These are phyloP conservation scores for Mycena sanguinolenta DNA, from an alignment of 768 basidiomycete species.

Conservation along the genomic window DNA sequence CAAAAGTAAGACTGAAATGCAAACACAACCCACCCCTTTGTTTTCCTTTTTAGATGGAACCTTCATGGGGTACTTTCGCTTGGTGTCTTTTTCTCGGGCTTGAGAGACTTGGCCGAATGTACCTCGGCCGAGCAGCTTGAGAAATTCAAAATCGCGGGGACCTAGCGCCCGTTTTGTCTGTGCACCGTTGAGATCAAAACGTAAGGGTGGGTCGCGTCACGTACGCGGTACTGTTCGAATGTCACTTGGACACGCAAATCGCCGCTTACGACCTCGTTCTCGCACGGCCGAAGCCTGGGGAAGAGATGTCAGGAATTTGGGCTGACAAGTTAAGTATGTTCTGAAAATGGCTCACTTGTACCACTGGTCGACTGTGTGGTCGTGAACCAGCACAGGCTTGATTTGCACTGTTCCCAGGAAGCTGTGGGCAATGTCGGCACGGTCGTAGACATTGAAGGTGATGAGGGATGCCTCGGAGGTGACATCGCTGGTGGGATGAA, in stretches of 20 bases:
- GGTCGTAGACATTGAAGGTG: constrained; percentile 93
- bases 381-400: constrained; percentile 89
- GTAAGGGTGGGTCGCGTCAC: constrained; percentile 43
- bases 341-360: constrained; percentile 77
- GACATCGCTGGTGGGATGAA: constrained; percentile 81
- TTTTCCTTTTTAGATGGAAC: constrained; percentile 99
- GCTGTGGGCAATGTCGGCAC: constrained; percentile 79
- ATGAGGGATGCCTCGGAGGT: constrained; percentile 88
- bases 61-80: constrained; percentile 99
- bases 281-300: constrained; percentile 79
- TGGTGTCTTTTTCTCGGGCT: constrained; percentile 97
- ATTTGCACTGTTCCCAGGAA: constrained; percentile 95
- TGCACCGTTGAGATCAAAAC: constrained; percentile 34
- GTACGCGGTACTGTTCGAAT: constrained; percentile 91
- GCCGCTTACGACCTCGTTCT: constrained; percentile 88
- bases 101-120: constrained; percentile 99
- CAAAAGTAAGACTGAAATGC: constrained; percentile 23
- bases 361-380: constrained; percentile 97
- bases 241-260: constrained; percentile 96
- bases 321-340: constrained; percentile 22
- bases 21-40: constrained; percentile 82
- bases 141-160: constrained; percentile 98
- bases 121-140: constrained; percentile 97
- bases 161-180: constrained; percentile 89
- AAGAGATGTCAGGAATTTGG: constrained; percentile 33